A percentile compares a stretch with the other conserved stretches of the same genome.
These are phyloP conservation scores for Rubroshorea leprosula DNA, from an alignment of 345 rosid species.

Conservation along the genomic window DNA sequence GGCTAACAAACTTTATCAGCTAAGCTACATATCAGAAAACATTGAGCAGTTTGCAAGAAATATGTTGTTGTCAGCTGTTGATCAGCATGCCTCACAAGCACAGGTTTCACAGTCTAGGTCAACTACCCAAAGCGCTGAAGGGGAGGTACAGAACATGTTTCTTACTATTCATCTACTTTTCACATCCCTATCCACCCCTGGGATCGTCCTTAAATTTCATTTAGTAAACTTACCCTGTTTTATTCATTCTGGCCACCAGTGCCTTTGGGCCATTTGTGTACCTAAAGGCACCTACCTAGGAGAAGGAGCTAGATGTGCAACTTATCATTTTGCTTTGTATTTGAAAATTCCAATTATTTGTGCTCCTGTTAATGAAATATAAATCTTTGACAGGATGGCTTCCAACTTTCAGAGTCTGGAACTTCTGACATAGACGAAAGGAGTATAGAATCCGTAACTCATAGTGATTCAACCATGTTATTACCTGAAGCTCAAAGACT, in stretches of 20 bases:
- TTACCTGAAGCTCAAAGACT: conserved; percentile 77
- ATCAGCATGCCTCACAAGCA: conserved; percentile 35
- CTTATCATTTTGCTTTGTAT: too few relatives aligned
- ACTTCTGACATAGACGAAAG: conserved; percentile 38
- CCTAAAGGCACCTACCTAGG: background rate
- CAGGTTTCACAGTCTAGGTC: conserved; percentile 38
- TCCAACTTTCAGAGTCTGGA: conserved; percentile 41
- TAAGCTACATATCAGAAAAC: conserved; percentile 56
- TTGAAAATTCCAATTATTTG: too few relatives aligned
- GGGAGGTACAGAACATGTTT: conserved; percentile 43
- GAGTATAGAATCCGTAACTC: conserved; percentile 34
- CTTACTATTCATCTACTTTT: background rate
- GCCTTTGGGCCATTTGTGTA: background rate
- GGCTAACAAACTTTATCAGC: conserved; percentile 89
- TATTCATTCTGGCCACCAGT: background rate
- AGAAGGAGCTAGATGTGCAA: background rate
- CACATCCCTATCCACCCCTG: too few relatives aligned
- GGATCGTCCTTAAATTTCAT: too few relatives aligned
- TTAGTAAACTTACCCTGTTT: background rate
- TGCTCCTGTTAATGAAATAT: background rate
- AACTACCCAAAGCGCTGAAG: conserved; percentile 42
- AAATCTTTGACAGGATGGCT: conserved; percentile 17
- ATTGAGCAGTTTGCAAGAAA: conserved; percentile 85
- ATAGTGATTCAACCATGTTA: conserved; percentile 45
- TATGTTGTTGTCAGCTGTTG: conserved; percentile 65